Conservation (phyloP, 139 green algal species). For the Axilococcus clingmanii region DNA sequence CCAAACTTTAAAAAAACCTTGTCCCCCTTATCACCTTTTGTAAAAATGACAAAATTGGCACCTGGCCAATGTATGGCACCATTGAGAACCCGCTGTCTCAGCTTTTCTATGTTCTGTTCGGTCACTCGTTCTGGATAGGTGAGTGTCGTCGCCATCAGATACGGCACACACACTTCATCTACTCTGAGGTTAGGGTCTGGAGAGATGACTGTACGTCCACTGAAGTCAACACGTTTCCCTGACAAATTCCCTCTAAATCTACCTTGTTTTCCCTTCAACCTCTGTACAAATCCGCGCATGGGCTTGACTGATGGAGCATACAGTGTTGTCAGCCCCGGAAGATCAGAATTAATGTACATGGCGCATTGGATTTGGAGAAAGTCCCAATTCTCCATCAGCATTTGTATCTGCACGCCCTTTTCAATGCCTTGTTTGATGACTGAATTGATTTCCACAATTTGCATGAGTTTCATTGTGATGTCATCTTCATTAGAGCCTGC, state of each 20-base stretch:
- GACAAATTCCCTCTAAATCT: conserved; percentile 95
- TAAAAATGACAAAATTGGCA: conserved; percentile 82
- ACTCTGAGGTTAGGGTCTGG: conserved; percentile 95
- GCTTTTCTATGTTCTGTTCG: conserved; percentile 82
- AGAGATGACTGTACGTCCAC: conserved; percentile 90
- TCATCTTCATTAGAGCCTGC: conserved; percentile 95
- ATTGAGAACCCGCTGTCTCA: conserved; percentile 61
- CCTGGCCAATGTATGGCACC: conserved; percentile 58
- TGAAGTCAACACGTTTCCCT: conserved; percentile 97
- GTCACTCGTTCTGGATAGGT: conserved; percentile 93
- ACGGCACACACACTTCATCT: conserved; percentile 80
- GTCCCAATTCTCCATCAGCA: conserved; percentile 64
- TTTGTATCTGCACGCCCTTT: conserved; percentile 22
- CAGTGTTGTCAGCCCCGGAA: conserved; percentile 68
- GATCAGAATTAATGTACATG: conserved; percentile 88
- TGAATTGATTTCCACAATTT: conserved; percentile 87
- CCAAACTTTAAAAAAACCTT: conserved; percentile 77
- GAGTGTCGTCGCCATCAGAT: conserved; percentile 80
- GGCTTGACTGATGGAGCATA: conserved; percentile 68
- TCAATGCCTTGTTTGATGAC: conserved; percentile 54
- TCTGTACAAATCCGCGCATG: conserved; percentile 91
- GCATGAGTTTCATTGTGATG: conserved; percentile 95
- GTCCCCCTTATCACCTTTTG: conserved; percentile 41
- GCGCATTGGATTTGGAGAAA: conserved; percentile 72
- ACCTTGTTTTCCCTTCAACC: conserved; percentile 97